Evolutionary conservation across 805 yeast genomes (phyloP).

Genomic region (Candida berthetii): DNA sequence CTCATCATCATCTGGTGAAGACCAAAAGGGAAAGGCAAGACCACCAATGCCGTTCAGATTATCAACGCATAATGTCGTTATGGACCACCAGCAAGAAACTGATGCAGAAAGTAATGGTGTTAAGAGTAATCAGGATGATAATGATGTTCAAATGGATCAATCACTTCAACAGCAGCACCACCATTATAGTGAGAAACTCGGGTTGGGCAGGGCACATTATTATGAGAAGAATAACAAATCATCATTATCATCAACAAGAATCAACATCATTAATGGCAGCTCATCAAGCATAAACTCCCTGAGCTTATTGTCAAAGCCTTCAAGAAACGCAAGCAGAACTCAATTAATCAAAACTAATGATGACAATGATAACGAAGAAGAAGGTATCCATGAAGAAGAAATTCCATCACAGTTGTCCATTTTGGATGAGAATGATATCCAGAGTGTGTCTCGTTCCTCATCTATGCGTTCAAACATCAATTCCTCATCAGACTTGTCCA

Average conservation of each 20-base stretch:
- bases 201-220: no score
- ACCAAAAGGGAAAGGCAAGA: no score
- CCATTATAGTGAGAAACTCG: no score
- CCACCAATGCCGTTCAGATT: not conserved
- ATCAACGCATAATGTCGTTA: not conserved
- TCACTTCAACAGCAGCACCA: no score
- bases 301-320: no score
- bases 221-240: no score
- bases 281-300: no score
- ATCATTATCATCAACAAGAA: not conserved
- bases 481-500: conserved; percentile 9
- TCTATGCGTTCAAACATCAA: conserved; percentile 11
- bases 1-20: not conserved
- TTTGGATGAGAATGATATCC: conserved; percentile 29
- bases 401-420: conserved; percentile 34
- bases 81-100: not conserved
- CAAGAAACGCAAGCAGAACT: no score
- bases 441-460: conserved; percentile 18
- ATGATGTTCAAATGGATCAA: no score
- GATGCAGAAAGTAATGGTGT: conserved; percentile 23
- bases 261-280: not conserved
- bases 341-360: not conserved
- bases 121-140: no score
- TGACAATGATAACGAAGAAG: conserved; percentile 12
- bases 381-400: conserved; percentile 23